Conservation (phyloP, 306 rosid genomes). For the Senna siamea region DNA sequence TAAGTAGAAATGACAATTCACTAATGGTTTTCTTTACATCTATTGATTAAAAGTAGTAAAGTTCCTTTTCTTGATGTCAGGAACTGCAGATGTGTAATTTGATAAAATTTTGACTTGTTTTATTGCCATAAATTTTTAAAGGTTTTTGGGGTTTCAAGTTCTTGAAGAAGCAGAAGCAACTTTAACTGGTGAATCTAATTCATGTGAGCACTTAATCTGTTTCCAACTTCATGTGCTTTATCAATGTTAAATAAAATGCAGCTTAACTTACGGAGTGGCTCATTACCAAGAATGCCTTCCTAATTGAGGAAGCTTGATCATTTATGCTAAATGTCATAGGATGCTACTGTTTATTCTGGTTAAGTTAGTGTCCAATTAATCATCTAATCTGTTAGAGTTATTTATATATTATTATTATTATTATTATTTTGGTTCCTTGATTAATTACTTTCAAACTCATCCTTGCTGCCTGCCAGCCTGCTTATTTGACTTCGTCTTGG, state of each 20-base stretch:
- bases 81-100: slow-evolving; percentile 28
- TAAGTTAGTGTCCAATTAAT: slow-evolving; percentile 2
- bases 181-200: slow-evolving; percentile 50
- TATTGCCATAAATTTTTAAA: slow-evolving; percentile 45
- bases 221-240: slow-evolving; percentile 23
- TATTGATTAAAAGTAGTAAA: slow-evolving; percentile 27
- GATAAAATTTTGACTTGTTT: slow-evolving; percentile 31
- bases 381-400: slow-evolving; percentile 6
- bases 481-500: slow-evolving; percentile 3
- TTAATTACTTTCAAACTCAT: background rate
- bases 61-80: slow-evolving; percentile 18
- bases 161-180: slow-evolving; percentile 58
- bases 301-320: slow-evolving; percentile 10
- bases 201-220: slow-evolving; percentile 55
- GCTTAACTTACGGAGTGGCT: background rate
- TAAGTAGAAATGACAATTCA: slow-evolving; percentile 52
- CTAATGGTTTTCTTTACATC: slow-evolving; percentile 16
- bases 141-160: slow-evolving; percentile 86
- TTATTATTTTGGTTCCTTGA: background rate
- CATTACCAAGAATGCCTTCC: slow-evolving; percentile 22
- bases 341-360: slow-evolving; percentile 27
- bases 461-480: slow-evolving; percentile 9
- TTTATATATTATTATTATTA: no score
- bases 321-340: background rate
- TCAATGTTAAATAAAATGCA: slow-evolving; percentile 12